Evolutionary conservation across 2,329 filamentous ascomycete species (phyloP).

Genomic region (Clonostachys byssicola): DNA sequence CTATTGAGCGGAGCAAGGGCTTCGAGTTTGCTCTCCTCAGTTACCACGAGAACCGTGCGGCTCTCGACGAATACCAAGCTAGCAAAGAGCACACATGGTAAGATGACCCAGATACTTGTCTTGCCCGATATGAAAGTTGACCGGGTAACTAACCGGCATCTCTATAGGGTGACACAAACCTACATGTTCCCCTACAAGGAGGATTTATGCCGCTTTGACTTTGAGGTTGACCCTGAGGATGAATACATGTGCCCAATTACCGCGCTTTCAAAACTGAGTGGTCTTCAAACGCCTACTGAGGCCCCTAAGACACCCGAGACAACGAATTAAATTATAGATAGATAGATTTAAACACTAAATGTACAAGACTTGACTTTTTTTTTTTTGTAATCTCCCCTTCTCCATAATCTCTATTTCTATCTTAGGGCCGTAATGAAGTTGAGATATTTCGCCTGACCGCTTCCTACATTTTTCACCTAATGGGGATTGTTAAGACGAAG

Average conservation of each 20-base stretch:
- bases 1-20: constrained; percentile 46
- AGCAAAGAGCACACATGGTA: constrained; percentile 46
- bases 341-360: no score
- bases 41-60: constrained; percentile 39
- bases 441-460: no score
- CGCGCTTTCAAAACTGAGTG: no score
- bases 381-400: no score
- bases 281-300: no score
- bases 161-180: constrained; percentile 39
- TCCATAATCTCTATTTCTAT: no score
- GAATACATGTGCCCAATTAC: background rate
- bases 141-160: background rate
- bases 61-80: constrained; percentile 45
- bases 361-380: no score
- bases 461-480: no score
- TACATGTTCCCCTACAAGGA: constrained; percentile 49
- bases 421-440: no score
- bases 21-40: constrained; percentile 47
- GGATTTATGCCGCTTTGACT: constrained; percentile 50
- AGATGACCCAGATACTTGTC: constrained; percentile 1
- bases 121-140: background rate
- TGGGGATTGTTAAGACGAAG: no score
- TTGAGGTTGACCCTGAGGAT: constrained; percentile 34
- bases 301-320: no score
- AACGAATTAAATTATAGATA: no score